Evolutionary conservation across 345 rosid species (phyloP), one percentile per base, ranked within the genome.

Genomic region (Hibiscus syriacus): DNA sequence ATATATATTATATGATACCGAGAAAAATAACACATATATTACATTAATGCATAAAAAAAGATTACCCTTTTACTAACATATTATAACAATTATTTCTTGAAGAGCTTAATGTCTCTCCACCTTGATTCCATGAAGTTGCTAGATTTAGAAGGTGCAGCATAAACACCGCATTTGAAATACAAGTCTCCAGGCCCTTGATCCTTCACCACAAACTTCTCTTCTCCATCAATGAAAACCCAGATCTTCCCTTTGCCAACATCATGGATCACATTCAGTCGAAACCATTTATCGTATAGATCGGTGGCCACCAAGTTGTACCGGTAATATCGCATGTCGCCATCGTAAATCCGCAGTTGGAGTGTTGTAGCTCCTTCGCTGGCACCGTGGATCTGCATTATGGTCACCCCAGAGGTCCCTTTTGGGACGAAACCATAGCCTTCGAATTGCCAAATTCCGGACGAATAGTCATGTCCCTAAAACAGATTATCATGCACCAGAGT

Each of bases 91-190:
- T n/a, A n/a, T n/a, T n/a, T n/a, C n/a, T n/a, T n/a, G 68, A 62
- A 78, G 22, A 81, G 68, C 63, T 78, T 78, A 55, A 81, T 75
- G 55, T 78, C 75, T 66, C 63, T 70, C 84, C 84, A 80, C 59
- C 66, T 72, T 11, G 81, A 72, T 34, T 78, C 83, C 81, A 77
- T 80, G 58, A 55, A 77, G 50, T 73, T 59, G 74, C 84, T 81
- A 30, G 72, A 66, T 10, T 55, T 55, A 0, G 3, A 46, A 0
- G 84, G 78, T 3, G 77, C 77, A 2, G 69, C 81, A 45, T 77
- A 81, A 17, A 81, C 80, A 3, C 84, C 80, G 36, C 80, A 78
- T 55, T 81, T 81, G 73, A 76, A n/a, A n/a, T n/a, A n/a, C n/a
- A n/a, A n/a, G n/a, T n/a, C n/a, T n/a, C n/a, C n/a, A n/a, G n/a